Evolutionary conservation across 768 basidiomycete species (phyloP), one percentile per base, ranked within the genome.

Genomic region (Panaeolus cyanescens): DNA sequence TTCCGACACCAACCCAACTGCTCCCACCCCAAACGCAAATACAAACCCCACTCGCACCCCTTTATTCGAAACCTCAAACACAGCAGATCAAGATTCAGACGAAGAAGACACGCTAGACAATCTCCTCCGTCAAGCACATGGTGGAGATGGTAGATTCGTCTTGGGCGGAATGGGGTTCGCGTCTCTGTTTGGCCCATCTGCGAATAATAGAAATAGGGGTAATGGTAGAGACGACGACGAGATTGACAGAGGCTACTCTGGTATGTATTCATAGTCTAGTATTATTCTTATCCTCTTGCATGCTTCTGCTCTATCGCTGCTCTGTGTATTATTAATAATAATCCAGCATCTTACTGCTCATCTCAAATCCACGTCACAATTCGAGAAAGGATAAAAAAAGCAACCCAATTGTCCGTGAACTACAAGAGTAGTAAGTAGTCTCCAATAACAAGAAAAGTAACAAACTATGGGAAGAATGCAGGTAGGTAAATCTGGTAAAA

Each of bases 251-350:
- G 79, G 81, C 55, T 84, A 74, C 66, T 64, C 78, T 33, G 80
- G 82, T 30, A 87, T 88, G 87, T 88, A 87, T 72, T 88, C 86
- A 22, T 88, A 72, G 72, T 30, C 28, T 22, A 34, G 3, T 19
- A 36, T 28, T 20, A 22, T 19, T 34, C 45, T 28, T 56, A 62
- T 22, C 19, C 32, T 17, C 25, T 56, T 32, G 45, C 45, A 55
- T 30, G 17, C 33, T 25, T 12, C n/a, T 22, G 10, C 13, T 37
- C 54, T 32, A 20, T 32, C 7, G 17, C 6, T 34, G 25, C 25
- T 17, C 17, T 42, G 10, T 7, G 13, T 20, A 42, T 17, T 22
- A 42, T 42, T 42, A 42, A 42, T 42, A 19, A n/a, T n/a, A n/a
- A n/a, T n/a, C 33, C 33, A 34, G 33, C 33, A 7, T 13, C 33